These are phyloP conservation scores for Carex myosuroides DNA, from an alignment of 176 grass and related monocot species.

Conservation along the genomic window DNA sequence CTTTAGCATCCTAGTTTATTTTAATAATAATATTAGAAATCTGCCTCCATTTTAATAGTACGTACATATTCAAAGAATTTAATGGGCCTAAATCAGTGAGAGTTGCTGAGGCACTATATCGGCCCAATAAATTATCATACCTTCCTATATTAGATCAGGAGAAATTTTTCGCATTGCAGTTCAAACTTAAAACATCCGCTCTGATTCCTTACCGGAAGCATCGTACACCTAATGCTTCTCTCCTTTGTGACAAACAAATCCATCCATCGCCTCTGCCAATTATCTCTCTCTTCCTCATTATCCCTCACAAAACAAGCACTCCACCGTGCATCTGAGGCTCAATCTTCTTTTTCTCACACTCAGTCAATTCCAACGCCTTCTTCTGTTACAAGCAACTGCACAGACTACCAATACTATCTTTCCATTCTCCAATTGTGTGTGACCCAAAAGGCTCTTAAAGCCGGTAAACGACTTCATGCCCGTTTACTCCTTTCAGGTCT, in stretches of 20 bases:
- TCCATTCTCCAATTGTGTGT: conserved; percentile 41
- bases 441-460: conserved; percentile 20
- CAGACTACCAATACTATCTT: conserved; percentile 27
- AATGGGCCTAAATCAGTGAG: not conserved
- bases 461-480: conserved; percentile 48
- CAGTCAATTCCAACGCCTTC: not conserved
- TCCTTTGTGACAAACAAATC: not conserved
- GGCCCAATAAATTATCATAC: not conserved
- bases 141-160: not conserved
- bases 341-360: not conserved
- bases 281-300: not conserved
- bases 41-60: too few relatives aligned
- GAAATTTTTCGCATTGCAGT: not conserved
- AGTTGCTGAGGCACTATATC: not conserved
- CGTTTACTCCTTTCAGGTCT: conserved; percentile 44
- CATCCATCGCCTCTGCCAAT: not conserved
- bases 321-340: not conserved
- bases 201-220: not conserved
- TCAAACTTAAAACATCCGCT: not conserved
- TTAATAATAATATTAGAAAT: too few relatives aligned
- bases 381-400: not conserved
- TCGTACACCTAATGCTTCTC: not conserved
- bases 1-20: too few relatives aligned
- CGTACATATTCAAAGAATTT: too few relatives aligned
- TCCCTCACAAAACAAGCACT: not conserved